Evolutionary conservation across 108 stramenopile genomes (phyloP).

Genomic region (Licmophora abbreviata): DNA sequence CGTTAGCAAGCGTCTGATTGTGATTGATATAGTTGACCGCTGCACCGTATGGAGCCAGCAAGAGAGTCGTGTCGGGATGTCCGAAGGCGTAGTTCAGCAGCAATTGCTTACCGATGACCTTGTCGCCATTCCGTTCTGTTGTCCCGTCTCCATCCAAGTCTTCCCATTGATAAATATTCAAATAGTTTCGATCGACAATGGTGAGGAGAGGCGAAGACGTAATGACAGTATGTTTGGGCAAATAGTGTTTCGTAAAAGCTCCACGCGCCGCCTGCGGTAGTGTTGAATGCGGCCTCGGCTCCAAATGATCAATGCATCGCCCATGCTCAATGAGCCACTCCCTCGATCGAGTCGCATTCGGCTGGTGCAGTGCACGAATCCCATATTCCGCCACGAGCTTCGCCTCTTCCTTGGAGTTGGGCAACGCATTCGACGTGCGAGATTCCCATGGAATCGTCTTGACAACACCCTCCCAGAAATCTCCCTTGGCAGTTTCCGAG

Average conservation of each 20-base stretch:
- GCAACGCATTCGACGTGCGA: neutral
- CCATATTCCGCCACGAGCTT: neutral
- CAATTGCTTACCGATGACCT: conserved; percentile 14
- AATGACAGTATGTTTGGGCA: conserved; percentile 18
- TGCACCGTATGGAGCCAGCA: conserved; percentile 40
- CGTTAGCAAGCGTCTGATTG: conserved; percentile 3
- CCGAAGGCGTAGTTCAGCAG: conserved; percentile 47
- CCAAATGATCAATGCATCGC: conserved; percentile 1
- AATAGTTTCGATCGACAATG: conserved; percentile 8
- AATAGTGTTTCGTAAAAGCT: conserved; percentile 35
- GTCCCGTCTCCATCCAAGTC: neutral
- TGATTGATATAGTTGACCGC: conserved; percentile 24
- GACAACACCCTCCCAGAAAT: conserved; percentile 1
- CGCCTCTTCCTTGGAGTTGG: neutral
- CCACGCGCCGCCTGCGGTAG: conserved; percentile 40
- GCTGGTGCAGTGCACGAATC: neutral
- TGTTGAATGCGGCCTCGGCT: conserved; percentile 11
- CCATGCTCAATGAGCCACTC: neutral
- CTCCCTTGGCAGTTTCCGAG: neutral
- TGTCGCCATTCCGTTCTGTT: neutral
- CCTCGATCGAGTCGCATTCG: neutral
- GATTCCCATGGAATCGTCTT: neutral
- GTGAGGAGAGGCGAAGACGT: conserved; percentile 27
- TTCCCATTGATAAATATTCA: conserved; percentile 8
- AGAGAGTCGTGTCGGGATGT: conserved; percentile 30